Conservation (phyloP, 2,329 filamentous ascomycete species). For the Colletotrichum sp. region DNA sequence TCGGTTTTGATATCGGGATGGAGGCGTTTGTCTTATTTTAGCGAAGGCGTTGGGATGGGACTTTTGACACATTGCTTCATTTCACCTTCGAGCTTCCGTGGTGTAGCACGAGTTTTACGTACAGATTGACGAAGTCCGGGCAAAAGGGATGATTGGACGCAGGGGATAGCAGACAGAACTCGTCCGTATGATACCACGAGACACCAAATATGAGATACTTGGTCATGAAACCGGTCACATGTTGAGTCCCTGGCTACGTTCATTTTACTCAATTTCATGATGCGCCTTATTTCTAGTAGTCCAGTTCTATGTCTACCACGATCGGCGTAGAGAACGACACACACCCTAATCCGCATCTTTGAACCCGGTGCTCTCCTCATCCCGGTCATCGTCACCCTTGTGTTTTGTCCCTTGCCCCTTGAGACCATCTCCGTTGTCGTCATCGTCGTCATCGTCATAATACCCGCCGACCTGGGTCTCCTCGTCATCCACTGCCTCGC, state of each 20-base stretch:
- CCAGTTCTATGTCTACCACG: background rate
- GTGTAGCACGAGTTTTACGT: constrained; percentile 1
- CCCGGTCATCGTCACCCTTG: background rate
- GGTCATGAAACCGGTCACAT: background rate
- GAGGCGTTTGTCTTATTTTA: background rate
- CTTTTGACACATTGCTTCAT: background rate
- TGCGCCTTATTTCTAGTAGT: background rate
- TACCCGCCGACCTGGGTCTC: constrained; percentile 15
- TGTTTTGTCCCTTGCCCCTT: background rate
- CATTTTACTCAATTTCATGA: background rate
- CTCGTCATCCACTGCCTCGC: constrained; percentile 40
- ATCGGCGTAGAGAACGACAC: background rate
- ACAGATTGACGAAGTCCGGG: background rate
- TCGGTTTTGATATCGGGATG: background rate
- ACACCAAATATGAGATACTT: constrained; percentile 16
- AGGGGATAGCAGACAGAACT: constrained; percentile 15
- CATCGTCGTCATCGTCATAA: constrained; percentile 36
- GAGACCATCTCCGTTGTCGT: constrained; percentile 25
- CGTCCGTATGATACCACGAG: constrained; percentile 16
- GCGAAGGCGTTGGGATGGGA: constrained; percentile 14
- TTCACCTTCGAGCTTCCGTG: background rate
- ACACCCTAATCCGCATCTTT: constrained; percentile 7
- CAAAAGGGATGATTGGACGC: background rate
- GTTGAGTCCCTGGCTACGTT: background rate
- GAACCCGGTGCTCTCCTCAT: background rate